Percentiles rank a stretch among this genome's conserved stretches.
Conservation (phyloP, 129 eudicot genomes). For the Dittrichia graveolens region DNA sequence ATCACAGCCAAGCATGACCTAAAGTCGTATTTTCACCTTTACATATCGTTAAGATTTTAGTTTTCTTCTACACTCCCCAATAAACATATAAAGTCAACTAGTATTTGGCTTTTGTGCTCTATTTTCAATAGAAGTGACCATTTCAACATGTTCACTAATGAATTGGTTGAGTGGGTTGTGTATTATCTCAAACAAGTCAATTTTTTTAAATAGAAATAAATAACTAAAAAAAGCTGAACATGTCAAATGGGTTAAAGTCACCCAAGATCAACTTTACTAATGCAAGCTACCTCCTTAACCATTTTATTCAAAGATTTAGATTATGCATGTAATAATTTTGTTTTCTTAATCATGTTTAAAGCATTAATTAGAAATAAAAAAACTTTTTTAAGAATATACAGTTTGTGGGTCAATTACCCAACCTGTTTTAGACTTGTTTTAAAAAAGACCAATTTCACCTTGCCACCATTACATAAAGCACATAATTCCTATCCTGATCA, state of each 20-base stretch:
- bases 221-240: not conserved
- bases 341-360: not conserved
- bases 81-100: not conserved
- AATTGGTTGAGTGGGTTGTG: not conserved
- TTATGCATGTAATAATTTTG: not conserved
- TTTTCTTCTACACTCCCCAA: not conserved
- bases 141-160: not conserved
- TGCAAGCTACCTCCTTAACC: not conserved
- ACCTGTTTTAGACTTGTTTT: not conserved
- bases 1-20: not conserved
- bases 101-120: not conserved
- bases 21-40: not conserved
- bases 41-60: not conserved
- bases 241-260: not conserved
- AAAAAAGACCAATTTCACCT: not conserved
- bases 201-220: no score
- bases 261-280: not conserved
- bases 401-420: not conserved
- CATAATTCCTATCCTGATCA: no score
- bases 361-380: not conserved
- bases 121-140: not conserved
- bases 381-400: not conserved
- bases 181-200: constrained; percentile 2
- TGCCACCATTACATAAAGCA: no score
- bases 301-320: not conserved